These are phyloP conservation scores for Colletotrichum aenigma DNA, from an alignment of 2,329 filamentous ascomycete species.

Conservation along the genomic window DNA sequence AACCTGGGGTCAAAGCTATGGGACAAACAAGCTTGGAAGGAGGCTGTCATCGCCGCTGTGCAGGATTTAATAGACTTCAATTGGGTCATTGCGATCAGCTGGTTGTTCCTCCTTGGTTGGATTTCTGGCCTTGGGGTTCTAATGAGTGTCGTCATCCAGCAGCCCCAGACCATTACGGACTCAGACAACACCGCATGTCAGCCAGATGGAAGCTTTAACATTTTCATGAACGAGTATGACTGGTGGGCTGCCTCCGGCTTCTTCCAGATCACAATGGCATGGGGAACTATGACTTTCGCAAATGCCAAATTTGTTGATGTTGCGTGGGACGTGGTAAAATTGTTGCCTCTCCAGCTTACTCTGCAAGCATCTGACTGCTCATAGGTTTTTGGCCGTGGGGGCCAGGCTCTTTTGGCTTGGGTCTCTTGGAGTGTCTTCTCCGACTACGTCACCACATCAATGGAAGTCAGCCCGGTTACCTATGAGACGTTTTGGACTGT, in stretches of 20 bases:
- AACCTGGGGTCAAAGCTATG: not conserved
- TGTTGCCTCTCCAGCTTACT: not conserved
- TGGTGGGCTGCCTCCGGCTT: constrained; percentile 23
- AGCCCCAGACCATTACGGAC: not conserved
- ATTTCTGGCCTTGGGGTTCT: not conserved
- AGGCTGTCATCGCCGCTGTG: not conserved
- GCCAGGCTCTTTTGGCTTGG: constrained; percentile 28
- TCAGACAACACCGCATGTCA: constrained; percentile 1
- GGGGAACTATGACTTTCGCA: constrained; percentile 26
- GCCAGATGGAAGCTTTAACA: constrained; percentile 19
- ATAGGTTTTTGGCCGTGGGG: constrained; percentile 30
- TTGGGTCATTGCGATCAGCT: not conserved
- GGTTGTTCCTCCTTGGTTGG: not conserved
- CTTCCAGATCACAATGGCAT: constrained; percentile 20
- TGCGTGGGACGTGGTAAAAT: constrained; percentile 29
- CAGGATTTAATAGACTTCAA: not conserved
- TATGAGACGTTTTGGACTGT: constrained; percentile 28
- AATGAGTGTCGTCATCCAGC: not conserved
- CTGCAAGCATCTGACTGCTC: not conserved
- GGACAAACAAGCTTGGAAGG: not conserved
- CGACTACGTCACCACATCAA: constrained; percentile 27
- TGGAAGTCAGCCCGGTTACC: constrained; percentile 27
- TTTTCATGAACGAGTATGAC: not conserved
- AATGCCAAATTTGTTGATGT: constrained; percentile 30
- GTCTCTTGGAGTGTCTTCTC: constrained; percentile 31